Evolutionary conservation across 371 early-diverging fungal genomes (phyloP).

Genomic region (Circinella minor): DNA sequence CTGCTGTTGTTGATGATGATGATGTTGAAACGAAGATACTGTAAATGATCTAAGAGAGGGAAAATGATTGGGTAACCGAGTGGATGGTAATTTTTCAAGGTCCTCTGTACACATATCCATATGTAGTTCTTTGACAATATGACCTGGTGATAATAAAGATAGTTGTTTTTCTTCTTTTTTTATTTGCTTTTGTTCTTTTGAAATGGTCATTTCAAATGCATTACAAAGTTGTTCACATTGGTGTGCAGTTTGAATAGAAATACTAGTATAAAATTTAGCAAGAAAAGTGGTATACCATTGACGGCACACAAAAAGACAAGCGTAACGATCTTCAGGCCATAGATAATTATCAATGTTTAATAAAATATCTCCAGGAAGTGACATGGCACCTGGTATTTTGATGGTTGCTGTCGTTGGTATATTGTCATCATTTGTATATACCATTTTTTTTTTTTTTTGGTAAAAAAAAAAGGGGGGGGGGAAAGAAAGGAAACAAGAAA

Average conservation of each 20-base stretch:
- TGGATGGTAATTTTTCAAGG: slow-evolving; percentile 5
- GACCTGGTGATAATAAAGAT: neutral
- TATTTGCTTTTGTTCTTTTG: neutral
- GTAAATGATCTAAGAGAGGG: slow-evolving; percentile 7
- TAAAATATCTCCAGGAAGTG: slow-evolving; percentile 13
- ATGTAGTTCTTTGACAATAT: slow-evolving; percentile 2
- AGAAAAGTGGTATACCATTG: slow-evolving; percentile 15
- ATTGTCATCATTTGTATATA: too few species aligned
- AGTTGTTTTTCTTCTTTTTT: neutral
- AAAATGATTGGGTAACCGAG: neutral
- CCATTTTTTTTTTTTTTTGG: too few species aligned
- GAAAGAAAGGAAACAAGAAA: too few species aligned
- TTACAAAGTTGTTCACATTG: neutral
- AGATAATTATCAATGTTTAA: slow-evolving; percentile 12
- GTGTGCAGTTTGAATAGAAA: neutral
- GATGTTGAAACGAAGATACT: neutral
- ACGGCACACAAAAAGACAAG: slow-evolving; percentile 18
- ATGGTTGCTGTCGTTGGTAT: too few species aligned
- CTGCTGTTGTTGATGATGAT: neutral
- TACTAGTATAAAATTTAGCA: slow-evolving; percentile 3
- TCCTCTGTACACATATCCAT: slow-evolving; percentile 10
- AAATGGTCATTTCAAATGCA: neutral
- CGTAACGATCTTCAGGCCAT: slow-evolving; percentile 12
- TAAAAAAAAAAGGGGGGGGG: too few species aligned
- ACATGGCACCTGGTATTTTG: neutral